A percentile compares a stretch with the other conserved stretches of the same genome.
Conservation (phyloP, 169 alveolate genomes). For the Amoebophrya sp. region DNA sequence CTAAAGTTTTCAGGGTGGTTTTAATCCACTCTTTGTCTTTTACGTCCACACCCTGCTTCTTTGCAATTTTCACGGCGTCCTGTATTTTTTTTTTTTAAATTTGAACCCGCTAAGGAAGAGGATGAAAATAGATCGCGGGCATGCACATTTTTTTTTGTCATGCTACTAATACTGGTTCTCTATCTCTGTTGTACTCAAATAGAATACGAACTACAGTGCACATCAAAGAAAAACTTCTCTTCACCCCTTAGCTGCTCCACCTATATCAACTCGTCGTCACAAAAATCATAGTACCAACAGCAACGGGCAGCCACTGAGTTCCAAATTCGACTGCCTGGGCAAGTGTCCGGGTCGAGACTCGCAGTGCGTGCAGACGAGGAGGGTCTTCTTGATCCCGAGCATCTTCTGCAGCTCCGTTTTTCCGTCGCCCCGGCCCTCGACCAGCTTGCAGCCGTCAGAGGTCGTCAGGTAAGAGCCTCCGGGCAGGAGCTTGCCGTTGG, state of each 20-base stretch:
- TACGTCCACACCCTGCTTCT: not conserved
- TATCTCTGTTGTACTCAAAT: no score
- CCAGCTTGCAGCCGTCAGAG: not conserved
- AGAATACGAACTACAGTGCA: no score
- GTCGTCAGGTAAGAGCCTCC: not conserved
- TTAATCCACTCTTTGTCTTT: not conserved
- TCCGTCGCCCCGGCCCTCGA: not conserved
- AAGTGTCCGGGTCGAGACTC: not conserved
- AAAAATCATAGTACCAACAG: not conserved
- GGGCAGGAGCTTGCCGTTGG: not conserved
- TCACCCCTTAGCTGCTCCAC: no score
- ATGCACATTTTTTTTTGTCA: no score
- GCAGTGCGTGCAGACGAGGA: not conserved
- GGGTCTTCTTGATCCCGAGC: not conserved
- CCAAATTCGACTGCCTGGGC: not conserved
- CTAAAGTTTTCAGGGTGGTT: not conserved
- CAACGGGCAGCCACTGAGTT: not conserved
- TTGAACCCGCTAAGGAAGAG: no score
- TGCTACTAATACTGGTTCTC: no score
- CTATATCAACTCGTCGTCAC: not conserved
- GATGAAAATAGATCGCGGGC: no score
- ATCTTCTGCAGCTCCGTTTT: not conserved
- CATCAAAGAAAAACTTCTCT: no score
- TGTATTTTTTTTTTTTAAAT: no score
- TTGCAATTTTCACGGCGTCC: not conserved